Evolutionary conservation across 78 protist genomes (phyloP), one percentile per base, ranked within the genome.

Genomic region (Dictyostelium brefeldianum): DNA sequence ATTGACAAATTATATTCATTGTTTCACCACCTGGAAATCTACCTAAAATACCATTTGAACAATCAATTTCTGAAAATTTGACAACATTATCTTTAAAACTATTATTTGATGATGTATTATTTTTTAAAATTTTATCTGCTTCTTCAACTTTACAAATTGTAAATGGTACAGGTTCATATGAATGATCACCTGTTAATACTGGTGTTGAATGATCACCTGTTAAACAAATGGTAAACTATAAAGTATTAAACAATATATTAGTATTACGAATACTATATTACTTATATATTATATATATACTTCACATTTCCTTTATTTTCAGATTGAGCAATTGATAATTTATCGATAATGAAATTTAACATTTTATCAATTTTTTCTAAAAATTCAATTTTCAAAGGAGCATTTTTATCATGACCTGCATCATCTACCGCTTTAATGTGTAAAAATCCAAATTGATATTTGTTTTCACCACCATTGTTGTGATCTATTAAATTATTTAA

Each of bases 171-270:
- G 97, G 97, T 62, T 97, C 97, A 81, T 53, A 67, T 36, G 95
- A 67, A 48, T 97, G 98, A 65, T 97, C 98, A 50, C 94, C 96
- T 20, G 78, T 78, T 14, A 57, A 51, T 9, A 80, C 89, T 5
- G 98, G 98, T 25, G 98, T 97, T 43, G 97, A 82, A 87, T 97
- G 98, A 78, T 97, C 98, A 29, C 97, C 98, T 27, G 97, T 96
- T 22, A 97, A 59, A 70, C 90, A 85, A 18, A 97, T 69, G 27
- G 54, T 80, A 81, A 20, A 64, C 43, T 31, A 62, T 12, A 12
- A 51, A 51, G 10, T 12, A 51, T 51, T 27, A n/a, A n/a, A n/a
- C n/a, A n/a, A n/a, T n/a, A n/a, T n/a, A n/a, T n/a, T n/a, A n/a
- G n/a, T n/a, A n/a, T n/a, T n/a, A n/a, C n/a, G n/a, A n/a, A n/a